Conservation (phyloP, 2,329 filamentous ascomycete genomes). For the Phaeoacremonium minimum region DNA sequence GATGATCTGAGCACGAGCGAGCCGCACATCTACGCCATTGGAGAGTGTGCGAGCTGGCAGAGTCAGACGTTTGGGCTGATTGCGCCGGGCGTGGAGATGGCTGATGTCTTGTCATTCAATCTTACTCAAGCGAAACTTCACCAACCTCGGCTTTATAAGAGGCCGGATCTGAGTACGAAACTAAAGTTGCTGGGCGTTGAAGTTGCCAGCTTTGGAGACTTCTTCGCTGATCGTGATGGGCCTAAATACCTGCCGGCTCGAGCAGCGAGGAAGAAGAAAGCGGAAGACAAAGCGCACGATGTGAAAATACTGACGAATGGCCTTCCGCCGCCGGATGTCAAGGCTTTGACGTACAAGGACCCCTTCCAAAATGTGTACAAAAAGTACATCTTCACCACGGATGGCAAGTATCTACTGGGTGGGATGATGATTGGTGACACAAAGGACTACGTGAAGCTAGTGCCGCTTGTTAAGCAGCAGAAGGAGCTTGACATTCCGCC, state of each 20-base stretch:
- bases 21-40: conserved; percentile 77
- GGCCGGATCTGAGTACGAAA: conserved; percentile 86
- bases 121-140: conserved; percentile 78
- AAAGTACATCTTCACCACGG: conserved; percentile 85
- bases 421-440: conserved; percentile 98
- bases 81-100: conserved; percentile 87
- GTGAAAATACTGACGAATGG: conserved; percentile 50
- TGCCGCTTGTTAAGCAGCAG: conserved; percentile 80
- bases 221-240: conserved; percentile 84
- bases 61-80: conserved; percentile 85
- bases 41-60: conserved; percentile 88
- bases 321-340: conserved; percentile 59
- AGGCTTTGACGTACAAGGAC: conserved; percentile 83
- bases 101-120: conserved; percentile 86
- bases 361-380: conserved; percentile 88
- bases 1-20: conserved; percentile 65
- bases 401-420: conserved; percentile 87
- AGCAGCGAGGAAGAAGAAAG: conserved; percentile 34
- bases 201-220: conserved; percentile 90
- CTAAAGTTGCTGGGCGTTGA: conserved; percentile 86
- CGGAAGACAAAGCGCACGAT: conserved; percentile 21
- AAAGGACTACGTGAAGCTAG: conserved; percentile 82
- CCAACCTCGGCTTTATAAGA: conserved; percentile 65
- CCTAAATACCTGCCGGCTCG: conserved; percentile 66
- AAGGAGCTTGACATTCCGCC: conserved; percentile 76